A percentile compares a stretch with the other conserved stretches of the same genome.
phyloP scores from a whole-genome alignment of 1,139 yeast genomes.

The Pneumocystis wakefieldiae region DNA sequence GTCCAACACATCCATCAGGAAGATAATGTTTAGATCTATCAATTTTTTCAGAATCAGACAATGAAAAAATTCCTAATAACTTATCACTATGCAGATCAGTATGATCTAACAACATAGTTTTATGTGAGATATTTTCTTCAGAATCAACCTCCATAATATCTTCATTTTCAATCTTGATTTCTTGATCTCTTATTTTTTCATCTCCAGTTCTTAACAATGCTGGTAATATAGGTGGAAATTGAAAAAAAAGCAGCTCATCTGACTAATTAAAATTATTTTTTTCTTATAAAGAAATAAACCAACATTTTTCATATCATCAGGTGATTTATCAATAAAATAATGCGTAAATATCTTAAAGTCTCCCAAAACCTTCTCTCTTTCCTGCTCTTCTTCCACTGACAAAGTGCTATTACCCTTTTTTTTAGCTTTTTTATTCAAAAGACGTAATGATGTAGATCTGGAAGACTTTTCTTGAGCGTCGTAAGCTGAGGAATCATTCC shows the following conservation, averaged over 20 bases:
- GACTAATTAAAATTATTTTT: constrained; percentile 1
- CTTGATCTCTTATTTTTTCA: constrained; percentile 14
- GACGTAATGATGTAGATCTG: not conserved
- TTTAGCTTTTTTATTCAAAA: not conserved
- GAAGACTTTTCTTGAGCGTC: not conserved
- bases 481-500: not conserved
- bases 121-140: constrained; percentile 2
- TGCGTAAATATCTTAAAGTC: not conserved
- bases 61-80: not conserved
- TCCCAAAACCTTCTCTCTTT: not conserved
- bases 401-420: not conserved
- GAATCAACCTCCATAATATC: constrained; percentile 2
- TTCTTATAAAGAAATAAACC: not conserved
- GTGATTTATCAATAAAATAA: not conserved
- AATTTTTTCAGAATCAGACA: not conserved
- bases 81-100: constrained; percentile 5
- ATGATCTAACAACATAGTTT: not conserved
- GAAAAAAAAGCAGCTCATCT: constrained; percentile 41
- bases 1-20: constrained; percentile 50
- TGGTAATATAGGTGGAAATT: constrained; percentile 59
- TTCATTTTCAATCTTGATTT: constrained; percentile 9
- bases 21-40: constrained; percentile 11
- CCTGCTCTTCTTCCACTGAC: not conserved
- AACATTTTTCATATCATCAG: not conserved
- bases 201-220: constrained; percentile 23